Evolutionary conservation across 345 rosid genomes (phyloP).

Genomic region (Eucalyptus polybractea): DNA sequence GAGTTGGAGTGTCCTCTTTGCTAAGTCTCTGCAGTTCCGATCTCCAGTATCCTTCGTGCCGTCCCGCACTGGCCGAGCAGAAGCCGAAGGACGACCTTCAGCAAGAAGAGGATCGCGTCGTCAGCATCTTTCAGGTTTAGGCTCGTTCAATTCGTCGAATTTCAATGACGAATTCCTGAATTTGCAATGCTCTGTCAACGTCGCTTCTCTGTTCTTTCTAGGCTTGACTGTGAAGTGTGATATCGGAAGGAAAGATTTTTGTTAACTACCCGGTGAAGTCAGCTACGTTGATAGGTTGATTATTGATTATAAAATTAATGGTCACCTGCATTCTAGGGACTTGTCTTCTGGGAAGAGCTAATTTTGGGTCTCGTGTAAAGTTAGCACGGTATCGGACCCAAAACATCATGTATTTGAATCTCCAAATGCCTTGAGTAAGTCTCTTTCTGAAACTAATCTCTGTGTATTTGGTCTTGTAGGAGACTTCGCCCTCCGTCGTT

Average conservation of each 20-base stretch:
- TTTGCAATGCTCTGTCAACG: background rate
- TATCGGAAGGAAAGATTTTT: background rate
- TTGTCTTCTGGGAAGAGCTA: background rate
- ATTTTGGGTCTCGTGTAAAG: background rate
- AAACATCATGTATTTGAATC: background rate
- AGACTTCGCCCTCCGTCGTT: constrained; percentile 67
- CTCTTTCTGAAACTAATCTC: background rate
- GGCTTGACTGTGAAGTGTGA: background rate
- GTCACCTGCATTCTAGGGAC: background rate
- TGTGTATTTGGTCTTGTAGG: constrained; percentile 7
- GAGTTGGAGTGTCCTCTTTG: background rate
- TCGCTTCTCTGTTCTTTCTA: background rate
- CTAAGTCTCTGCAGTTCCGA: background rate
- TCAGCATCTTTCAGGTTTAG: constrained; percentile 64
- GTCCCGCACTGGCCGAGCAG: constrained; percentile 33
- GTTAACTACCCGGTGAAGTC: background rate
- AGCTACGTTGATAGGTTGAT: background rate
- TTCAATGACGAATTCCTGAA: background rate
- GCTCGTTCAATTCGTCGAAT: background rate
- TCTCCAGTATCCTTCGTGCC: background rate
- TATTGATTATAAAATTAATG: background rate
- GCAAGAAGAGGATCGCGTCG: constrained; percentile 60
- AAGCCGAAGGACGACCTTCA: constrained; percentile 36
- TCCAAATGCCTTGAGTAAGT: background rate
- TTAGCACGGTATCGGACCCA: background rate